phyloP scores from a whole-genome alignment of 2,329 filamentous ascomycete species.

The Clonostachys byssicola region DNA sequence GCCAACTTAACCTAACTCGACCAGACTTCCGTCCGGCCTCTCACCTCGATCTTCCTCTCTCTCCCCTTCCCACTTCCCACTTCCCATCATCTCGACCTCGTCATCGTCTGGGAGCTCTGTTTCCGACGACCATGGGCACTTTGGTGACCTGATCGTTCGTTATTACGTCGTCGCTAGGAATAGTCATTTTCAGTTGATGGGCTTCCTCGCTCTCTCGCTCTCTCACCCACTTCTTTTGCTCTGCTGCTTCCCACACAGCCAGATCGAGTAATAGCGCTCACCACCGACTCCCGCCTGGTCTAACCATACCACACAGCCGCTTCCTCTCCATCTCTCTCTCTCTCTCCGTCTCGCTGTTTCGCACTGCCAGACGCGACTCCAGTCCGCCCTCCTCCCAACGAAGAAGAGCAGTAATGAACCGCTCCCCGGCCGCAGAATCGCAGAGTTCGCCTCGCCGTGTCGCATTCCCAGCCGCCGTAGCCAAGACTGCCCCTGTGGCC shows the following conservation, averaged over 20 bases:
- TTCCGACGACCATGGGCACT: constrained; percentile 1
- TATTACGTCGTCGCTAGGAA: not conserved
- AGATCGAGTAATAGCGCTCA: not conserved
- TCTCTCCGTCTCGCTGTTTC: too few relatives aligned
- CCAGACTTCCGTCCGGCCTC: not conserved
- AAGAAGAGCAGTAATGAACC: too few relatives aligned
- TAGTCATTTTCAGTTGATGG: not conserved
- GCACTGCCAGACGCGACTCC: too few relatives aligned
- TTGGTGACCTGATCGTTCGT: constrained; percentile 1
- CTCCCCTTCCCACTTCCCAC: not conserved
- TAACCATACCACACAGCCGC: too few relatives aligned
- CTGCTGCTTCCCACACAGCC: not conserved
- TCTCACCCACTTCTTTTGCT: not conserved
- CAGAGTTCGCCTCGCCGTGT: not conserved
- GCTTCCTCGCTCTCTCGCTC: not conserved
- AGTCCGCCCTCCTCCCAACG: too few relatives aligned
- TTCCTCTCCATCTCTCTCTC: too few relatives aligned
- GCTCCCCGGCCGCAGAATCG: too few relatives aligned
- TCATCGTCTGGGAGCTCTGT: not conserved
- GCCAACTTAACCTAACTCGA: not conserved
- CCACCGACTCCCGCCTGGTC: not conserved
- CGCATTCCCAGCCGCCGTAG: not conserved
- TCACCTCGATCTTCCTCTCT: not conserved
- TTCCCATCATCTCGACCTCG: not conserved
- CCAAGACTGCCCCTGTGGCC: not conserved